Percentiles rank a stretch among this genome's conserved stretches.
Evolutionary conservation across 2,329 filamentous ascomycete genomes (phyloP).

Genomic region (Phyllosticta citriasiana): DNA sequence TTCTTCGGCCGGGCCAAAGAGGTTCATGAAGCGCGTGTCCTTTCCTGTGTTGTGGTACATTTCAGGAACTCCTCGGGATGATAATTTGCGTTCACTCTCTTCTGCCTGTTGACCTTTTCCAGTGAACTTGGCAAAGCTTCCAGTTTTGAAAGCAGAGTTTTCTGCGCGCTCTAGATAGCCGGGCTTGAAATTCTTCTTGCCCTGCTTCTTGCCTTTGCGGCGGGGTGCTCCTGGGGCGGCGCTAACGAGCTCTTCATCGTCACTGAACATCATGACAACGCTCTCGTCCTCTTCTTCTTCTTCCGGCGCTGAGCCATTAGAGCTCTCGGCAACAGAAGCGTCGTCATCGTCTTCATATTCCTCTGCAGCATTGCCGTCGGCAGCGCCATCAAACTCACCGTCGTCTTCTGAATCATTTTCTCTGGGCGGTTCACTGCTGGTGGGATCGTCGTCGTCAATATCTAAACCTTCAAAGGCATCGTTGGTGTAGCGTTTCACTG

Average conservation of each 20-base stretch:
- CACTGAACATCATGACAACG: conserved; percentile 13
- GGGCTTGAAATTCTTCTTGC: conserved; percentile 2
- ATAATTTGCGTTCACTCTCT: neutral
- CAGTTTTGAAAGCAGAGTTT: conserved; percentile 14
- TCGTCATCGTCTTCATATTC: conserved; percentile 14
- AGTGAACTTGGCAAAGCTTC: conserved; percentile 13
- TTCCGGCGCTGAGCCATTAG: conserved; percentile 1
- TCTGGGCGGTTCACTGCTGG: conserved; percentile 8
- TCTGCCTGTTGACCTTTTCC: conserved; percentile 2
- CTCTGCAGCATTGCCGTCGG: conserved; percentile 10
- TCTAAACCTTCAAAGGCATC: conserved; percentile 26
- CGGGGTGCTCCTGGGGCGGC: neutral
- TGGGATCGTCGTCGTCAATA: conserved; percentile 14
- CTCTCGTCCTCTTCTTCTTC: conserved; percentile 10
- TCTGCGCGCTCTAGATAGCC: conserved; percentile 10
- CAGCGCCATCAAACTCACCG: conserved; percentile 16
- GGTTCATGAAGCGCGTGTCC: conserved; percentile 35
- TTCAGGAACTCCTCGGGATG: conserved; percentile 20
- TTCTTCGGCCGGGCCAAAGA: conserved; percentile 41
- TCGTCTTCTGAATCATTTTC: conserved; percentile 26
- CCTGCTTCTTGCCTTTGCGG: conserved; percentile 1
- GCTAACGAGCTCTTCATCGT: conserved; percentile 17
- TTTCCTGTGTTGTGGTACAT: conserved; percentile 26
- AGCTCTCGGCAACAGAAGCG: conserved; percentile 1
- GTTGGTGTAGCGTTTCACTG: conserved; percentile 18